Evolutionary conservation across 345 rosid genomes (phyloP).

Genomic region (Populus euphratica): DNA sequence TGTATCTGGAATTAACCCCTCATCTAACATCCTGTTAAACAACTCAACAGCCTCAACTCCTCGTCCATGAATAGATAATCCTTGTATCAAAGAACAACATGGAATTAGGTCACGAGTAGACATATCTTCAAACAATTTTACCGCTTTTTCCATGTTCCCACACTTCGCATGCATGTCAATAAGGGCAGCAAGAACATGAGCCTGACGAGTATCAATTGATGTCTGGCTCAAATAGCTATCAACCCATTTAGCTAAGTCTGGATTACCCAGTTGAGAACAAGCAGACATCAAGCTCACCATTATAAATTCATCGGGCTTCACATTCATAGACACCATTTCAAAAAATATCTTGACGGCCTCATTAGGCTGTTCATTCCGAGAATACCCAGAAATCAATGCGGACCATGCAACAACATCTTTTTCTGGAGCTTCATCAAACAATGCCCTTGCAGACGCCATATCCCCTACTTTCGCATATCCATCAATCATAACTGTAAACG

Average conservation of each 20-base stretch:
- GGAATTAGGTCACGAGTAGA: conserved; percentile 44
- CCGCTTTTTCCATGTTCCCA: conserved; percentile 63
- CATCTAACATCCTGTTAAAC: conserved; percentile 57
- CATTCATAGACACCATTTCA: conserved; percentile 33
- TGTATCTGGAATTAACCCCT: conserved; percentile 55
- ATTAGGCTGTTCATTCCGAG: conserved; percentile 50
- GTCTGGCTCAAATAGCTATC: conserved; percentile 46
- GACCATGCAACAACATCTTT: conserved; percentile 56
- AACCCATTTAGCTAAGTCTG: conserved; percentile 54
- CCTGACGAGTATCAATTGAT: conserved; percentile 33
- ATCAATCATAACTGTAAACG: conserved; percentile 45
- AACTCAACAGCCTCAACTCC: conserved; percentile 44
- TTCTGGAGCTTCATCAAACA: conserved; percentile 47
- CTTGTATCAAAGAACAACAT: conserved; percentile 69
- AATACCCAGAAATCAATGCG: conserved; percentile 60
- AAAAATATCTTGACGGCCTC: conserved; percentile 45
- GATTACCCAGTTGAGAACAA: conserved; percentile 61
- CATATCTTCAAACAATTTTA: conserved; percentile 47
- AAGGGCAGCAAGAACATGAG: conserved; percentile 56
- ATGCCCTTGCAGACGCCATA: conserved; percentile 42
- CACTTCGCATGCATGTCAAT: conserved; percentile 82
- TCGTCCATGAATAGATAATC: conserved; percentile 54
- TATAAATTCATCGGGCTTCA: conserved; percentile 58
- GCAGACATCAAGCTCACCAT: conserved; percentile 43
- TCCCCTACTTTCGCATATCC: conserved; percentile 47